A percentile compares a stretch with the other conserved stretches of the same genome.
These are phyloP conservation scores for Globisporangium nodosum DNA, from an alignment of 352 stramenopile species.

Conservation along the genomic window DNA sequence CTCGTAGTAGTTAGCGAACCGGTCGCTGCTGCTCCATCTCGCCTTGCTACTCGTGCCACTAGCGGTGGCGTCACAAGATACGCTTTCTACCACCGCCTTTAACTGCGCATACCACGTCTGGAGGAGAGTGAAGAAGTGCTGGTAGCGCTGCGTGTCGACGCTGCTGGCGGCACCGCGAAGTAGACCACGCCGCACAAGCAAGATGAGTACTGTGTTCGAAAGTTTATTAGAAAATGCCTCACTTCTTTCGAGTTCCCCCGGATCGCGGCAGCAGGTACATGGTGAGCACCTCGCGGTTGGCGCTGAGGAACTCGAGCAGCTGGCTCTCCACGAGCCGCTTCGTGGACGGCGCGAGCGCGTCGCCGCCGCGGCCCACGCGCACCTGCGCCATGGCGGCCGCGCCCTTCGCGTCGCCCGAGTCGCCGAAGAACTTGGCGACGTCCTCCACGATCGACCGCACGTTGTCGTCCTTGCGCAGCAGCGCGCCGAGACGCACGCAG, in stretches of 20 bases:
- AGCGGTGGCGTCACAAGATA: no score
- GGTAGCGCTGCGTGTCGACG: not conserved
- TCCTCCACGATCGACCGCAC: slow-evolving; percentile 60
- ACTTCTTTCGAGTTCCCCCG: not conserved
- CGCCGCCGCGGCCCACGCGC: slow-evolving; percentile 59
- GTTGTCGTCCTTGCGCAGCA: slow-evolving; percentile 66
- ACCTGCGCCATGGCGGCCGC: slow-evolving; percentile 51
- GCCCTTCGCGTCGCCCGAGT: slow-evolving; percentile 64
- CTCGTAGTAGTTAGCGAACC: slow-evolving; percentile 21
- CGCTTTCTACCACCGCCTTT: not conserved
- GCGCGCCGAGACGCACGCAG: slow-evolving; percentile 41
- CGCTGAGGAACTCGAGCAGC: slow-evolving; percentile 66
- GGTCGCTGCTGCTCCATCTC: not conserved
- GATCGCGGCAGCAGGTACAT: slow-evolving; percentile 73
- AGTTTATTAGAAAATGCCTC: not conserved
- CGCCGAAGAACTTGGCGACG: slow-evolving; percentile 45
- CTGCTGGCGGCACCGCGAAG: slow-evolving; percentile 8
- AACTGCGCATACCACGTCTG: slow-evolving; percentile 3
- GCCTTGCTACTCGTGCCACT: not conserved
- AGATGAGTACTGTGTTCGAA: no score
- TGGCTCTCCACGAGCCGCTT: slow-evolving; percentile 77
- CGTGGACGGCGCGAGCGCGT: slow-evolving; percentile 52
- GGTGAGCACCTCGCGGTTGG: slow-evolving; percentile 68
- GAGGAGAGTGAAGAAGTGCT: not conserved
- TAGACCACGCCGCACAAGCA: slow-evolving; percentile 9